Conservation (phyloP, 306 rosid species). For the Quercus dentata region DNA sequence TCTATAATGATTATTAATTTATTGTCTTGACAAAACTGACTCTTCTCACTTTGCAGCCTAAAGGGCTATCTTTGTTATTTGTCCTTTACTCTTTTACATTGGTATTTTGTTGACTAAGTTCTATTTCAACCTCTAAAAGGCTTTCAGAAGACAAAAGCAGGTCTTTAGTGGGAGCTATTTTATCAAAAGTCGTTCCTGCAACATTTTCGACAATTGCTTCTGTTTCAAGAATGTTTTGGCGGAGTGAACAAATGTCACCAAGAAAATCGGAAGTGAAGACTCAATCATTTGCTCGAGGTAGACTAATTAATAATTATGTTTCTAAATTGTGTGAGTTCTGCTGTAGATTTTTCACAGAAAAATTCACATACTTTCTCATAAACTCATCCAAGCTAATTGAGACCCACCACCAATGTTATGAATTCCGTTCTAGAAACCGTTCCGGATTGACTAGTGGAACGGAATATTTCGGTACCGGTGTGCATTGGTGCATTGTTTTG, state of each 20-base stretch:
- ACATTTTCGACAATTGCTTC: conserved; percentile 88
- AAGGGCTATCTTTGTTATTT: conserved; percentile 3
- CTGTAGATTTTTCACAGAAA: no score
- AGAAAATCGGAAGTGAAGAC: conserved; percentile 59
- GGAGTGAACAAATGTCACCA: conserved; percentile 60
- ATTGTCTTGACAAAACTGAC: conserved; percentile 1
- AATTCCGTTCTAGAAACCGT: no score
- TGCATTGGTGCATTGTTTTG: no score
- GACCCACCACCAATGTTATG: no score
- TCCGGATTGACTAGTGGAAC: no score
- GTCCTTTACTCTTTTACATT: not conserved
- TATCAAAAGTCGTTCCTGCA: conserved; percentile 91
- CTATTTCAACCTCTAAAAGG: conserved; percentile 40
- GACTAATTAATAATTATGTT: conserved; percentile 6
- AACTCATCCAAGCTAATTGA: no score
- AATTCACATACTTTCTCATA: no score
- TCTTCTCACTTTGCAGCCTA: not conserved
- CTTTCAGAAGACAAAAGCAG: conserved; percentile 86
- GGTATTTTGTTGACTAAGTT: conserved; percentile 23
- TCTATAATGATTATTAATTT: not conserved
- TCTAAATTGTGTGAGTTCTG: not conserved
- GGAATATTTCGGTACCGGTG: no score
- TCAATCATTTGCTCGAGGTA: conserved; percentile 90
- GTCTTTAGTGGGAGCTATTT: conserved; percentile 87
- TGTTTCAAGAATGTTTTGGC: conserved; percentile 86